Base-by-base conservation (phyloP, 1,284 basidiomycete species). In the Pseudozyma pruni region DNA sequence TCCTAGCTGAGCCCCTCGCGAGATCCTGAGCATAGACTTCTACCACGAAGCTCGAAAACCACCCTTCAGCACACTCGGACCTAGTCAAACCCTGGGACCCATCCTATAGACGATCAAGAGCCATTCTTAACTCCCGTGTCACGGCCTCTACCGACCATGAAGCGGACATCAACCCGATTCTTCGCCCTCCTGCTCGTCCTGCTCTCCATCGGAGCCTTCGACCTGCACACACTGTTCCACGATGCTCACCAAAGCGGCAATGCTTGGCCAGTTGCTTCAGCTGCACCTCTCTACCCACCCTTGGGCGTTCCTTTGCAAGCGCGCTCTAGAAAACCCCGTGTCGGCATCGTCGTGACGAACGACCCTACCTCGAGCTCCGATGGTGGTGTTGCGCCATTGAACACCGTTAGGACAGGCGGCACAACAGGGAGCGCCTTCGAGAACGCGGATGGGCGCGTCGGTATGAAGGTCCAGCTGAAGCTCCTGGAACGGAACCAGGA, bases 111-210 rank as follows among this genome's bases (percentile, higher is more conserved):
- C n/a, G n/a, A n/a, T n/a, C n/a, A n/a, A n/a, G n/a, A n/a, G n/a
- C n/a, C n/a, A n/a, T n/a, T n/a, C n/a, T n/a, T n/a, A n/a, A n/a
- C n/a, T n/a, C 22, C 13, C n/a, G 11, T 33, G 32, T 5, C 22
- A 33, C 51, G 40, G 22, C 1, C 33, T 31, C 17, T 13, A 14
- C 9, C 23, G 27, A 29, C 27, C 16, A 76, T 76, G 74, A 58
- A 69, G 46, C 42, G 45, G 23, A 45, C 73, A 39, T 70, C 69
- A 14, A 32, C 54, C 19, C 55, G 48, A 10, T 69, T 75, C 32
- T 42, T 76, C 25, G 50, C 69, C n/a, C 61, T 76, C 4, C 59
- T 76, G 32, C 38, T 76, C 3, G 69, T 75, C 9, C 64, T 76
- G 11, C 42, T 76, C 4, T 61, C 73, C 8, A 59, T 76, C 20